Evolutionary conservation across 139 green algal species (phyloP).

Genomic region (Diplosphaera chodatii): DNA sequence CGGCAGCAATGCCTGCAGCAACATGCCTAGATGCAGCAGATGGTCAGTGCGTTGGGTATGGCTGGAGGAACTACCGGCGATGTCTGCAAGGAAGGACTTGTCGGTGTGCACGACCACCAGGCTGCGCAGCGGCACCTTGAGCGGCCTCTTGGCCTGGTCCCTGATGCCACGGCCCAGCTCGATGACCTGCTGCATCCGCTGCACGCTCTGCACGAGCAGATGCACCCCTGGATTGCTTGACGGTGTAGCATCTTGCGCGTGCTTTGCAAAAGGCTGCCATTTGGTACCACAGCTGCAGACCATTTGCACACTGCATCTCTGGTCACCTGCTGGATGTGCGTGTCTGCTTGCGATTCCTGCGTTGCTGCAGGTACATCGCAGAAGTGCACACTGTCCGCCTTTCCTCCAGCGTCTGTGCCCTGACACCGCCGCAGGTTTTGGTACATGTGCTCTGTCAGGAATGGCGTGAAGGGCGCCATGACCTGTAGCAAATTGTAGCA

Average conservation of each 20-base stretch:
- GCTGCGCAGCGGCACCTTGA: slow-evolving; percentile 79
- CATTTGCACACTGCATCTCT: no score
- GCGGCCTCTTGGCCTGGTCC: slow-evolving; percentile 66
- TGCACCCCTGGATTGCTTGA: no score
- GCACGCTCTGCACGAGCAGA: slow-evolving; percentile 60
- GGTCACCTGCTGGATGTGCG: slow-evolving; percentile 61
- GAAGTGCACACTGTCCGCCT: slow-evolving; percentile 76
- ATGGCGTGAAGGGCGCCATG: slow-evolving; percentile 98
- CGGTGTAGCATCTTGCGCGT: no score
- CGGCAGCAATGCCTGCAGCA: no score
- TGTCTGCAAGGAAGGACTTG: slow-evolving; percentile 72
- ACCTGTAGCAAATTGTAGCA: slow-evolving; percentile 30
- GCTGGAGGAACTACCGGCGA: no score
- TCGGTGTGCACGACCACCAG: slow-evolving; percentile 82
- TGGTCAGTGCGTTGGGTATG: no score
- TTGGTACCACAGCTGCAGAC: no score
- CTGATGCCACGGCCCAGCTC: slow-evolving; percentile 78
- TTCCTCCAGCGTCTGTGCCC: slow-evolving; percentile 11
- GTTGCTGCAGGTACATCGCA: slow-evolving; percentile 63
- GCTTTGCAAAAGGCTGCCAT: no score
- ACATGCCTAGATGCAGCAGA: no score
- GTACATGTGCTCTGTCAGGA: slow-evolving; percentile 98
- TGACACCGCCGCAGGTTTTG: slow-evolving; percentile 78
- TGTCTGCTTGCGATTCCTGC: slow-evolving; percentile 30
- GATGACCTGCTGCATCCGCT: slow-evolving; percentile 83